A percentile compares a stretch with the other conserved stretches of the same genome.
Conservation (phyloP, 2,329 filamentous ascomycete genomes). For the Simplicillium sp. region DNA sequence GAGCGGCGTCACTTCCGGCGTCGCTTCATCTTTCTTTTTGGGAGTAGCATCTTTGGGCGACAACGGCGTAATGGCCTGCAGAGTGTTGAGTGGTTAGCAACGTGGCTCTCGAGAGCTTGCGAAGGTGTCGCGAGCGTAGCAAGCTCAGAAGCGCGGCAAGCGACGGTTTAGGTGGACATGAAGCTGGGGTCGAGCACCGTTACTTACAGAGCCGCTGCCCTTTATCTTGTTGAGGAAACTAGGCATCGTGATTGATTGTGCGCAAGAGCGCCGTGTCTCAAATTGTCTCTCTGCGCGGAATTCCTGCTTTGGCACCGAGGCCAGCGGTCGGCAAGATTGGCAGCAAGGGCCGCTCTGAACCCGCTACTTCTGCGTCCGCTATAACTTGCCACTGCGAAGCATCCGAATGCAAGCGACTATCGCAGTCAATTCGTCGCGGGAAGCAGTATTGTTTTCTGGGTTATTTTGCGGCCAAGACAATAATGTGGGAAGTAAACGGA, state of each 20-base stretch:
- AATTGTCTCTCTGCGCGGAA: too few relatives aligned
- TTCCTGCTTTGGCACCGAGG: conserved; percentile 2
- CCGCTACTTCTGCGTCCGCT: too few relatives aligned
- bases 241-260: conserved; percentile 32
- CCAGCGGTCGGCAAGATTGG: conserved; percentile 10
- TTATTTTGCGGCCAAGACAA: too few relatives aligned
- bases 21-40: conserved; percentile 48
- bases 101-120: not conserved
- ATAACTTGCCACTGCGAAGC: too few relatives aligned
- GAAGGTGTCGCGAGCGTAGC: not conserved
- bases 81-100: conserved; percentile 8
- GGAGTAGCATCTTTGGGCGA: conserved; percentile 34
- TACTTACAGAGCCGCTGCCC: conserved; percentile 43
- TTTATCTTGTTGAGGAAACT: conserved; percentile 53
- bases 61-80: conserved; percentile 32
- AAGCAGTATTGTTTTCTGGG: too few relatives aligned
- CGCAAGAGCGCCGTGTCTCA: conserved; percentile 1
- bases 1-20: conserved; percentile 50
- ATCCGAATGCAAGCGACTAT: too few relatives aligned
- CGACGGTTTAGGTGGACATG: not conserved
- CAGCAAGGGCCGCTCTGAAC: too few relatives aligned
- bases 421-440: too few relatives aligned
- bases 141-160: not conserved
- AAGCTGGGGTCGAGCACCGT: not conserved
- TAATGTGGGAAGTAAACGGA: too few relatives aligned